Base-by-base conservation (phyloP, 2,329 filamentous ascomycete genomes). In the Xylaria sp. region DNA sequence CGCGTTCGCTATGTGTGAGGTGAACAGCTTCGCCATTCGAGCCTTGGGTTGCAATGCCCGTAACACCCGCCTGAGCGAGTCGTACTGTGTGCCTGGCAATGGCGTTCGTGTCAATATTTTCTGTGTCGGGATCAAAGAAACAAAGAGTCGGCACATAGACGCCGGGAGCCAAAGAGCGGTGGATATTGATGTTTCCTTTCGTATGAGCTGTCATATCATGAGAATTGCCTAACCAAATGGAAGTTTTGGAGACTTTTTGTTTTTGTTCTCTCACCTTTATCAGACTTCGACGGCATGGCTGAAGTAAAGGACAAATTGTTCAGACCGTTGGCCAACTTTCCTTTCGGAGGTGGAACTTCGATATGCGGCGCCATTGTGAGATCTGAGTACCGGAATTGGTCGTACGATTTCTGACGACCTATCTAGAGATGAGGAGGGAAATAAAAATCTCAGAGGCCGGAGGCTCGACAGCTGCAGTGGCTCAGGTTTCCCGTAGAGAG, bases 1-100 rank as follows among this genome's bases (percentile, higher is more conserved):
- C 86, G 68, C 92, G 88, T 81, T 95, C 92, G 28, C 86, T 83
- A 74, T 90, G 90, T 52, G 90, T 89, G 41, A 95, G 86, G 77
- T 94, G 92, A 13, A 94, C 92, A 8, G 93, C 92, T 83, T 96
- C 93, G 75, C 92, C 92, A 77, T 95, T 95, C 77, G 91, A 93
- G 56, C 92, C 92, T 79, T 94, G 92, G 12, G 91, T 92, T 58
- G 92, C 91, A 56, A 95, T 85, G 23, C 92, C 92, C 18, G 90
- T 87, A 51, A 94, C 88, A 72, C 92, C 92, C 34, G 91, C 88
- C 75, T 89, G 85, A 56, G 91, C 92, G n/a, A 95, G 88, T 75
- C 90, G 88, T 62, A 92, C 86, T 46, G 91, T 89, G 77, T 88
- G 84, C 61, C 83, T 85, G 58, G 86, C 84, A 68, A 90, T 89